Base-by-base conservation (phyloP, 2,329 filamentous ascomycete genomes). In the Penicillium sp. region DNA sequence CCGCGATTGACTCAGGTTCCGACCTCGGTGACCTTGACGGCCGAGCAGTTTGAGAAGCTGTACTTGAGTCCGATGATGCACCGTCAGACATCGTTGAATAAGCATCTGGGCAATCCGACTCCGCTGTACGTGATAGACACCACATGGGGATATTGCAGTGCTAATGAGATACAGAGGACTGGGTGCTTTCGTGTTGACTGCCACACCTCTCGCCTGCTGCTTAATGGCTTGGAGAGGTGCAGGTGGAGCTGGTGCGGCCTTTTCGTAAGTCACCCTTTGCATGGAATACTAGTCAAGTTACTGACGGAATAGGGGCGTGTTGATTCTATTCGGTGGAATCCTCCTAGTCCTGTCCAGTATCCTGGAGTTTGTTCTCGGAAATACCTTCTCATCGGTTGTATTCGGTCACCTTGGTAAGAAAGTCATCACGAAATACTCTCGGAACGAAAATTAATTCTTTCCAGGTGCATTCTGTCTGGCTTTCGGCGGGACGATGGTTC, bases 271-370 rank as follows among this genome's bases (percentile, higher is more conserved):
- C 25, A 36, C 41, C 36, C 17, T 6, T 30, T 13, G 23, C 12
- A 7, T 47, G 9, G 31, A 31, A 8, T 26, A 10, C 20, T 22
- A 10, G 37, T 20, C n/a, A 31, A 11, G 22, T 41, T 3, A 37
- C 30, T 13, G 17, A 30, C n/a, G n/a, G 25, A 18, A 31, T 35
- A 55, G 52, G 15, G 57, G 53, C 42, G 52, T 54, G 22, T 59
- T 56, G 49, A 61, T 55, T 42, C 61, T 62, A 42, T 57, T 65
- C 31, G 60, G 60, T 29, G 60, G 60, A 28, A 39, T 61, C 11
- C 50, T 62, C 6, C 52, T 64, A 48, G 38, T 57, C n/a, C 27
- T 63, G 28, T 55, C 55, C 12, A 50, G 52, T n/a, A 36, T 63
- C 10, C 52, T 60, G 18, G 59, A 64, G 34, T 64, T 62, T 34